Conservation (phyloP, 352 stramenopile species). For the Globisporangium megalacanthum region DNA sequence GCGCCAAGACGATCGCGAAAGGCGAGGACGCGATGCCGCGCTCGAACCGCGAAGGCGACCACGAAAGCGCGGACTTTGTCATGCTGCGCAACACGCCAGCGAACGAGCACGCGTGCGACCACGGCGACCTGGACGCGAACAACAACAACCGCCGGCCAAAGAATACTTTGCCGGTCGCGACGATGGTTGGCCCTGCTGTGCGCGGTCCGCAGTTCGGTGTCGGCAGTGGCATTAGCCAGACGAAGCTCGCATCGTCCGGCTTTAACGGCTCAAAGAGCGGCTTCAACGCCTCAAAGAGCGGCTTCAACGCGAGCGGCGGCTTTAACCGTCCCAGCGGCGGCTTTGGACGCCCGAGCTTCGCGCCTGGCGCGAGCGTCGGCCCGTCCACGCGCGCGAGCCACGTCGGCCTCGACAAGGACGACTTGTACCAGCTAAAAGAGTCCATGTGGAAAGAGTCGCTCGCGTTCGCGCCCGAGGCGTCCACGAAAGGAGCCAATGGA, state of each 20-base stretch:
- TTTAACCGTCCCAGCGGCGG: conserved; percentile 13
- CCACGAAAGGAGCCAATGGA: neutral
- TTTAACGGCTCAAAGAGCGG: neutral
- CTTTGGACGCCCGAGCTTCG: conserved; percentile 20
- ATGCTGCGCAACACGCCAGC: conserved; percentile 20
- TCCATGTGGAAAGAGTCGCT: conserved; percentile 30
- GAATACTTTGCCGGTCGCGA: conserved; percentile 16
- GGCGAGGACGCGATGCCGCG: conserved; percentile 10
- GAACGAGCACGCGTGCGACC: conserved; percentile 18
- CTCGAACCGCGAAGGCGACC: conserved; percentile 11
- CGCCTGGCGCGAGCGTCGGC: conserved; percentile 14
- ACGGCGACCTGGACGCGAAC: conserved; percentile 4
- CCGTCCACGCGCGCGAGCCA: conserved; percentile 17
- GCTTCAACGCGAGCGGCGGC: conserved; percentile 8
- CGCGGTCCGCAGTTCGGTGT: conserved; percentile 4
- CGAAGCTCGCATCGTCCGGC: neutral
- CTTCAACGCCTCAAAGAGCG: neutral
- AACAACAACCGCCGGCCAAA: neutral
- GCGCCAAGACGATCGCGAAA: conserved; percentile 6
- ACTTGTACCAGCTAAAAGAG: conserved; percentile 37
- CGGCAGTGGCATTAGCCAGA: conserved; percentile 5
- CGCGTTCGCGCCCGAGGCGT: conserved; percentile 3
- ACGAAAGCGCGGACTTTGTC: conserved; percentile 3
- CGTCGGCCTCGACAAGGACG: conserved; percentile 20
- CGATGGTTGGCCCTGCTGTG: conserved; percentile 14